phyloP scores from a whole-genome alignment of 2,329 filamentous ascomycete species.

The Trichoderma koningii region DNA sequence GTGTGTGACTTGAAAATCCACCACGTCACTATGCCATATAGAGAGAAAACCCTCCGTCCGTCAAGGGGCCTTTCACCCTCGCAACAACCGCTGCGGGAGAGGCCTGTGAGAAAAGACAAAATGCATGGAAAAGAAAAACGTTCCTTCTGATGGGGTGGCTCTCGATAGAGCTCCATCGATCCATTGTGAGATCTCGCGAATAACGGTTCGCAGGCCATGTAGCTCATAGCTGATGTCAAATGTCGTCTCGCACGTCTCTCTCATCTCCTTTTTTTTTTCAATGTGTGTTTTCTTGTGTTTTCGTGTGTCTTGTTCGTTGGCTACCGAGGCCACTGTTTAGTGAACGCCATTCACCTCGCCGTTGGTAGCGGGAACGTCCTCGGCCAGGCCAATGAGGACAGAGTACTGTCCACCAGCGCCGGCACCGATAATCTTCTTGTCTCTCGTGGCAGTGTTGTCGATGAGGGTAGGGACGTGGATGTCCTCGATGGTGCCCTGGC shows the following conservation, averaged over 20 bases:
- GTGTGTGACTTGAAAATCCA: conserved; percentile 11
- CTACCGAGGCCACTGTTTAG: background rate
- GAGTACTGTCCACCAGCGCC: conserved; percentile 87
- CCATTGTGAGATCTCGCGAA: background rate
- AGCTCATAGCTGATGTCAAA: conserved; percentile 6
- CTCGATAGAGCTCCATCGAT: background rate
- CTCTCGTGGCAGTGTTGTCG: conserved; percentile 80
- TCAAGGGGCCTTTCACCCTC: background rate
- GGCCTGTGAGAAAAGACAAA: background rate
- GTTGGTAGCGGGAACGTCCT: conserved; percentile 37
- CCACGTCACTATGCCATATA: conserved; percentile 1
- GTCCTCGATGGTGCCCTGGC: conserved; percentile 76
- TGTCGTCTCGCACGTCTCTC: background rate
- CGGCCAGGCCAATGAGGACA: conserved; percentile 55
- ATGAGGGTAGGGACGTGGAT: conserved; percentile 75
- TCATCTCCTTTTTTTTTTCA: background rate
- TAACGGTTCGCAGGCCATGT: background rate
- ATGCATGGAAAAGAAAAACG: background rate
- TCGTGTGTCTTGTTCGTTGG: background rate
- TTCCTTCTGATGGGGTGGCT: background rate
- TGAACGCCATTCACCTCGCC: conserved; percentile 31
- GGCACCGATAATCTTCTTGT: conserved; percentile 73
- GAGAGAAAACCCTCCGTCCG: conserved; percentile 2
- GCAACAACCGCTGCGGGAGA: background rate
- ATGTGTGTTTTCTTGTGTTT: background rate